These are phyloP conservation scores for Sporothrix curviconia DNA, from an alignment of 2,329 filamentous ascomycete genomes.

Conservation along the genomic window DNA sequence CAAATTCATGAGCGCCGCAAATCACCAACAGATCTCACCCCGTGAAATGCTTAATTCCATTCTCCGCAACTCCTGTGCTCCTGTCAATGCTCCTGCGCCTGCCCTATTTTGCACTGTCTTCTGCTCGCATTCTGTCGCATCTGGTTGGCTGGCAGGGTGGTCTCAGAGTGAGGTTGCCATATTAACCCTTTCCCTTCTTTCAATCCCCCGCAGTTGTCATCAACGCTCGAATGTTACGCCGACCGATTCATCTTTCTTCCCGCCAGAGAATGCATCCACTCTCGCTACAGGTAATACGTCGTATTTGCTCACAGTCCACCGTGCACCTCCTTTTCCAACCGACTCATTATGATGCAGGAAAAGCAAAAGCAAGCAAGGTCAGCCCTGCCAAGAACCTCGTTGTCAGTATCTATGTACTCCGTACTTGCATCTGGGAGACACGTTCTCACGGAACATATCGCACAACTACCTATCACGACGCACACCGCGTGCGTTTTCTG, in stretches of 20 bases:
- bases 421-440: too few species aligned
- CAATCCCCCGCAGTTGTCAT: background rate
- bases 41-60: conserved; percentile 6
- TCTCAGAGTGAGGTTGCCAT: background rate
- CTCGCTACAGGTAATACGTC: too few species aligned
- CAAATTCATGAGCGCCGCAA: background rate
- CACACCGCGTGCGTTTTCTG: too few species aligned
- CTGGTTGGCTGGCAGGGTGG: background rate
- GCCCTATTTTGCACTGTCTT: background rate
- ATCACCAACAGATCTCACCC: background rate
- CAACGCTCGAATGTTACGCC: conserved; percentile 2
- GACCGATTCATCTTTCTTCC: background rate
- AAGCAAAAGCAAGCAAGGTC: too few species aligned
- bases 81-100: background rate
- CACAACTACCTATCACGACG: too few species aligned
- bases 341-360: too few species aligned
- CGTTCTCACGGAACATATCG: too few species aligned
- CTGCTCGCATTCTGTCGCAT: background rate
- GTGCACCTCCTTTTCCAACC: too few species aligned
- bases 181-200: background rate
- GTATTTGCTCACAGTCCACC: too few species aligned
- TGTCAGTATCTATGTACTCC: too few species aligned
- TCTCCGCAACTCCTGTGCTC: background rate
- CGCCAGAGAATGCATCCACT: too few species aligned
- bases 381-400: too few species aligned